Base-by-base conservation (phyloP, 495 filamentous ascomycete genomes). In the Hamigera avellanea region DNA sequence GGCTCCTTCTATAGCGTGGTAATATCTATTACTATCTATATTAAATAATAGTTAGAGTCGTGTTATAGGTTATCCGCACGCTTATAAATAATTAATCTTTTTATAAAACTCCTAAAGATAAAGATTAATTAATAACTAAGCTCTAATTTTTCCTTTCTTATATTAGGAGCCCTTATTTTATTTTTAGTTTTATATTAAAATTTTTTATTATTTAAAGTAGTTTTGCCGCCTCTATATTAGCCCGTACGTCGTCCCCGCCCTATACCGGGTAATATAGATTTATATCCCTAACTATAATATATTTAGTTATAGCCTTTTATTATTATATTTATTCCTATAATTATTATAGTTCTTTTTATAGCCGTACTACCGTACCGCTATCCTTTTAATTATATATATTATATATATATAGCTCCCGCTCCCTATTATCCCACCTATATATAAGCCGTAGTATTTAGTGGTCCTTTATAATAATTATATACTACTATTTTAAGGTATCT, bases 241-340 rank as follows among this genome's bases (percentile, higher is more conserved):
- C 14, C 32, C 21, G 16, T 23, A 30, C 32, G 7, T 26, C 2
- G 3, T 27, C 10, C 0, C 45, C 45, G 12, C 40, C 37, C 43
- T 37, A 52, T 6, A 26, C 30, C 6, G 38, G 41, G 36, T 56
- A 30, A 23, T 51, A 33, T 14, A 49, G 35, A 19, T 56, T 56
- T n/a, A 53, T 48, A 31, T 56, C 50, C 14, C 46, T 44, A 1
- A 56, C 5, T 3, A 56, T 13, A 5, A 55, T 29, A 26, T 39
- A 31, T 19, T 39, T 27, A 29, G 33, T 27, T 23, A n/a, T 9
- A 9, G 9, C 9, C 21, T 9, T 9, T 9, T 9, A 9, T 9
- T 23, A 9, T 9, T 9, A 9, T 23, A n/a, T n/a, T n/a, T 18
- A 31, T 13, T 13, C 27, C 19, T 36, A 28, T 3, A 16, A 27